Evolutionary conservation across 164 flowering plant species (phyloP).

Genomic region (Tetracentron sinense): DNA sequence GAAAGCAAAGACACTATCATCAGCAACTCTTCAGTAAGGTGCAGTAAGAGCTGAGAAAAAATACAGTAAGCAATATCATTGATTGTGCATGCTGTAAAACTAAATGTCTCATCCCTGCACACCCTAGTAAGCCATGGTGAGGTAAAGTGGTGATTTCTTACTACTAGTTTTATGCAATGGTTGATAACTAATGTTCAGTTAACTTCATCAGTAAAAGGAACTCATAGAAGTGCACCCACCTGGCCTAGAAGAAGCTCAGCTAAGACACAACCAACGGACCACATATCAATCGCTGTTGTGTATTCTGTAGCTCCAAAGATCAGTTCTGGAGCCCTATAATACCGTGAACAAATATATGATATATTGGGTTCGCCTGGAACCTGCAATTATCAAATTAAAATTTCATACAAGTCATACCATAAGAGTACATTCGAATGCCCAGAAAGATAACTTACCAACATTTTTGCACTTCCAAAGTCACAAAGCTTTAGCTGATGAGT

Average conservation of each 20-base stretch:
- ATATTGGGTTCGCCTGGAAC: constrained; percentile 96
- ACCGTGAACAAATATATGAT: constrained; percentile 94
- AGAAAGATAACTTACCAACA: constrained; percentile 61
- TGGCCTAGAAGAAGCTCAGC: constrained; percentile 94
- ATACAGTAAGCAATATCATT: not conserved
- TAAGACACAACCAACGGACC: constrained; percentile 97
- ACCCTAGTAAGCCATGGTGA: no score
- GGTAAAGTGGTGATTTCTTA: not conserved
- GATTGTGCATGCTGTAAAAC: no score
- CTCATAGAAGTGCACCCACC: constrained; percentile 33
- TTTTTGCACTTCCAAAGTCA: constrained; percentile 99
- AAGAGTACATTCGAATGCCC: not conserved
- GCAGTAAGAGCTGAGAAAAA: not conserved
- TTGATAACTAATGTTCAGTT: not conserved
- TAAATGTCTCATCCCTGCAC: no score
- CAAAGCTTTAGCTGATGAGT: constrained; percentile 93
- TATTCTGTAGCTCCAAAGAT: constrained; percentile 98
- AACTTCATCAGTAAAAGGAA: not conserved
- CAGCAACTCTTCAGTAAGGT: not conserved
- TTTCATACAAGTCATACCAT: not conserved
- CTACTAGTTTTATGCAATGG: not conserved
- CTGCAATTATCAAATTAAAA: constrained; percentile 28
- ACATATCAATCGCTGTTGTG: constrained; percentile 92
- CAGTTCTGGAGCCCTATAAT: constrained; percentile 96
- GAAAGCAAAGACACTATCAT: not conserved